Evolutionary conservation across 257 asterid genomes (phyloP).

Genomic region (Ballota nigra): DNA sequence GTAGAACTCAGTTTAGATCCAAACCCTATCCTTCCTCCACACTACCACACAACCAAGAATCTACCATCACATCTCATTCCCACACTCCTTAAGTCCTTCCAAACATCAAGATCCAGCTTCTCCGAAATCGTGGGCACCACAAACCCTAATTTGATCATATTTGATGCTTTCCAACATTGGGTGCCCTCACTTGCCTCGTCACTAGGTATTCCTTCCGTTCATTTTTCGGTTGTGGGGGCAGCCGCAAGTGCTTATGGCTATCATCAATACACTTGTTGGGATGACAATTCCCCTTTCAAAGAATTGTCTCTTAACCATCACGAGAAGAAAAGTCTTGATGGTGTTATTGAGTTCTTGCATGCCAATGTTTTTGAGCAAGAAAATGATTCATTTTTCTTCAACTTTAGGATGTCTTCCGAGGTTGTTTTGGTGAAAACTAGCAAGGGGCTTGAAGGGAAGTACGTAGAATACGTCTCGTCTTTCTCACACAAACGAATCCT

Average conservation of each 20-base stretch:
- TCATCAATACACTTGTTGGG: background rate
- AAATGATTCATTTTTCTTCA: background rate
- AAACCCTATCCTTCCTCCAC: conserved; percentile 37
- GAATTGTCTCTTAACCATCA: background rate
- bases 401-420: background rate
- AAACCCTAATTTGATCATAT: conserved; percentile 37
- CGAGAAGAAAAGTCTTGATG: background rate
- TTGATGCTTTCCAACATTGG: conserved; percentile 25
- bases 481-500: background rate
- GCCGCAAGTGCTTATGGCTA: background rate
- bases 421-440: background rate
- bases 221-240: background rate
- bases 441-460: background rate
- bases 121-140: conserved; percentile 20
- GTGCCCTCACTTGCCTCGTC: background rate
- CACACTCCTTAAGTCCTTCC: conserved; percentile 29
- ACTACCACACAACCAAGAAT: conserved; percentile 45
- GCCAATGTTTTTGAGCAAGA: background rate
- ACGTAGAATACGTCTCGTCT: background rate
- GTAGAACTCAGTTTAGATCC: conserved; percentile 34
- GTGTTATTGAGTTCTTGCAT: background rate
- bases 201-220: background rate
- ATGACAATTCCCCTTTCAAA: background rate
- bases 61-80: conserved; percentile 33
- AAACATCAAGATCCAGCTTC: conserved; percentile 28